Base-by-base conservation (phyloP, 2,329 filamentous ascomycete species). In the Podosphaera aphanis region DNA sequence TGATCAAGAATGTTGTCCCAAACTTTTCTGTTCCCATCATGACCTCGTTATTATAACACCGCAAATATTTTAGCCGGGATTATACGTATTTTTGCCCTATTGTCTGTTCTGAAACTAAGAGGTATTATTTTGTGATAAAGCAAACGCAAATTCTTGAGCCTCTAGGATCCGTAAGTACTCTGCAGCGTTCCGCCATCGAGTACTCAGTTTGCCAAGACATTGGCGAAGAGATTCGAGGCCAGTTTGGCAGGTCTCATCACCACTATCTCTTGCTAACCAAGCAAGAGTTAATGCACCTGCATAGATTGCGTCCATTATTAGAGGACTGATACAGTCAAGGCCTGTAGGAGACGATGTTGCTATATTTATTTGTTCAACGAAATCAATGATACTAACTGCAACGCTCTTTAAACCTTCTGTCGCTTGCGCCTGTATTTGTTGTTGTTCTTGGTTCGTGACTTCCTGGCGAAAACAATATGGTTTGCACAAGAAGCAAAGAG, bases 271-370 rank as follows among this genome's bases (percentile, higher is more conserved):
- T 48, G 58, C 58, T 31, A 61, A 46, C 62, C 63, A 64, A 8
- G 60, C 60, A 37, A 59, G 58, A 25, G 59, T 60, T n/a, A 57
- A 51, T 35, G 60, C 55, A 10, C 58, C 60, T n/a, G 53, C 54
- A 47, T 64, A 65, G n/a, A 64, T 33, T 8, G 55, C 51, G 49
- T 64, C 61, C 49, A 65, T 55, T 27, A 60, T 54, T 8, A 64
- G 51, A 3, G 62, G 62, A 46, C 58, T 61, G 3, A 62, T 44
- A 11, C 51, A 46, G 21, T 56, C 54, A 13, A 60, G 49, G 39
- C 55, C 56, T 21, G 53, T 48, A 5, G 53, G 51, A 4, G 45
- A 44, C 5, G 48, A 46, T 2, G 53, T 53, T 16, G 53, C 46
- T 10, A 47, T 46, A 16, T 54, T 49, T 13, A 59, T 44, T 5